Percentiles rank a stretch among this genome's conserved stretches.
These are phyloP conservation scores for Hypoxylon rickii DNA, from an alignment of 495 filamentous ascomycete species.

Conservation along the genomic window DNA sequence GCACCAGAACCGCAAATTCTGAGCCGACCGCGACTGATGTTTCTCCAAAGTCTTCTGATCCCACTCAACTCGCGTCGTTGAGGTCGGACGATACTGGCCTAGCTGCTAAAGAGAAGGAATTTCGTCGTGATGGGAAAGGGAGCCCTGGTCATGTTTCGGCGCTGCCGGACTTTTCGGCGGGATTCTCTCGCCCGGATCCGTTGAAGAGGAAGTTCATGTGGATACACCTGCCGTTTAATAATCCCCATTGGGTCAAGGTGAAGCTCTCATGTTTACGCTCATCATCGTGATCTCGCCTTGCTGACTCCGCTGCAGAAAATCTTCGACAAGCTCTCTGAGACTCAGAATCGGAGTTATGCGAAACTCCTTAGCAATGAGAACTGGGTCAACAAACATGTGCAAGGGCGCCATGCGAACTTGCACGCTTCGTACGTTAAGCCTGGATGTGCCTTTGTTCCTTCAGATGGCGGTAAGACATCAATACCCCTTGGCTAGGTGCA, in stretches of 20 bases:
- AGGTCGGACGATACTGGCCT: slow-evolving; percentile 6
- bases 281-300: slow-evolving; percentile 19
- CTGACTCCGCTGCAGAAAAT: slow-evolving; percentile 40
- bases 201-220: slow-evolving; percentile 59
- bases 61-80: background rate
- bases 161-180: slow-evolving; percentile 38
- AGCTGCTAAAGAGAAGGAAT: slow-evolving; percentile 6
- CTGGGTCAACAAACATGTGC: slow-evolving; percentile 52
- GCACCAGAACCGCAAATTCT: slow-evolving; percentile 35
- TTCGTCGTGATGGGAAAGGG: background rate
- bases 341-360: slow-evolving; percentile 41
- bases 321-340: slow-evolving; percentile 44
- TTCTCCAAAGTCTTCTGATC: slow-evolving; percentile 13
- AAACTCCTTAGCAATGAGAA: slow-evolving; percentile 56
- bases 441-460: slow-evolving; percentile 50
- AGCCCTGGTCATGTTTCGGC: slow-evolving; percentile 5
- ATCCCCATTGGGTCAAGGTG: slow-evolving; percentile 68
- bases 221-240: slow-evolving; percentile 70
- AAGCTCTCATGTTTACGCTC: slow-evolving; percentile 25
- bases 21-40: slow-evolving; percentile 31
- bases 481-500: slow-evolving; percentile 28
- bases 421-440: slow-evolving; percentile 54
- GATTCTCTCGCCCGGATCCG: slow-evolving; percentile 47
- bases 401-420: slow-evolving; percentile 49
- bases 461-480: slow-evolving; percentile 50